A percentile compares a stretch with the other conserved stretches of the same genome.
These are phyloP conservation scores for Deinandra increscens DNA, from an alignment of 129 eudicot species.

Conservation along the genomic window DNA sequence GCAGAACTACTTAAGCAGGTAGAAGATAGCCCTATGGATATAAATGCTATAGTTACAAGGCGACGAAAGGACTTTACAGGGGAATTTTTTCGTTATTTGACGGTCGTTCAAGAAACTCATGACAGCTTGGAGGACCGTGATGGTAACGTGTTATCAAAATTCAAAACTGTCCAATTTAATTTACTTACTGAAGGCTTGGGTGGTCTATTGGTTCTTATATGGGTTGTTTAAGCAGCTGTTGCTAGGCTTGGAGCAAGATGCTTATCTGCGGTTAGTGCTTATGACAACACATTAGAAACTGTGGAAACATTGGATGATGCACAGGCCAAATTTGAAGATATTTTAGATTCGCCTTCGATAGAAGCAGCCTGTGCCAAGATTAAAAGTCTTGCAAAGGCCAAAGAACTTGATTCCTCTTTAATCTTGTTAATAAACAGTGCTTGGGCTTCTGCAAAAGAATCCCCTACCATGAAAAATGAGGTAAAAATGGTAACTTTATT, in stretches of 20 bases:
- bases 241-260: slow-evolving; percentile 91
- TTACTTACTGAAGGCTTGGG: neutral
- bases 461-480: slow-evolving; percentile 89
- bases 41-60: slow-evolving; percentile 84
- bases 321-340: slow-evolving; percentile 86
- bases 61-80: slow-evolving; percentile 82
- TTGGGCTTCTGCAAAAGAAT: slow-evolving; percentile 95
- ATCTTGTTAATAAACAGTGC: slow-evolving; percentile 80
- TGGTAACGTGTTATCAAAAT: slow-evolving; percentile 39
- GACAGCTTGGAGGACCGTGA: slow-evolving; percentile 91
- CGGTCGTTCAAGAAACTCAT: slow-evolving; percentile 62
- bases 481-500: slow-evolving; percentile 32
- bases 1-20: slow-evolving; percentile 73
- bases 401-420: slow-evolving; percentile 91
- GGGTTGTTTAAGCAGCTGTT: slow-evolving; percentile 47
- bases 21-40: slow-evolving; percentile 73
- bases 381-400: slow-evolving; percentile 84
- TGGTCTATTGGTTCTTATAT: neutral
- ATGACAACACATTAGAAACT: slow-evolving; percentile 74
- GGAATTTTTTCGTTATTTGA: slow-evolving; percentile 75
- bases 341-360: slow-evolving; percentile 71
- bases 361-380: slow-evolving; percentile 92
- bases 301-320: slow-evolving; percentile 84
- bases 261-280: slow-evolving; percentile 88
- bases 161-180: neutral